A percentile compares a stretch with the other conserved stretches of the same genome.
phyloP scores from a whole-genome alignment of 306 rosid species.

The Medicago arabica region DNA sequence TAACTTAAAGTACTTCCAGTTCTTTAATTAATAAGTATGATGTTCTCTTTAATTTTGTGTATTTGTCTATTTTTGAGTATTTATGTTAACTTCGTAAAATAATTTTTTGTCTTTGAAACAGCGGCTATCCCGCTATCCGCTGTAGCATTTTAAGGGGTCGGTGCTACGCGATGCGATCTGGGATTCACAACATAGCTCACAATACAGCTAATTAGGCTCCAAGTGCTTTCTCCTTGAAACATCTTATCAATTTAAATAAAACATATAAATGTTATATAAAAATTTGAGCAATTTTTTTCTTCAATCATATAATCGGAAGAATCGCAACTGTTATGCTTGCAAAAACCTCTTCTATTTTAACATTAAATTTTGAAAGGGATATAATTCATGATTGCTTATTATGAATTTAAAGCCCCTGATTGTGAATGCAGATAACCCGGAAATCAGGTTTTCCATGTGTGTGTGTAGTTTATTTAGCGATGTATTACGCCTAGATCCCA shows the following conservation, averaged over 20 bases:
- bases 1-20: too few relatives aligned
- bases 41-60: too few relatives aligned
- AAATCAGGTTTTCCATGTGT: conserved; percentile 22
- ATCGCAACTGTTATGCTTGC: not conserved
- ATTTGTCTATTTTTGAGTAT: too few relatives aligned
- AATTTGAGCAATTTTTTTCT: not conserved
- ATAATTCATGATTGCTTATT: conserved; percentile 1
- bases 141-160: too few relatives aligned
- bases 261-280: conserved; percentile 3
- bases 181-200: too few relatives aligned
- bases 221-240: conserved; percentile 21
- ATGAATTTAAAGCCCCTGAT: conserved; percentile 15
- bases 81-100: too few relatives aligned
- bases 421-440: not conserved
- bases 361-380: not conserved
- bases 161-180: too few relatives aligned
- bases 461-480: not conserved
- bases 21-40: too few relatives aligned
- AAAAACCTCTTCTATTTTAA: not conserved
- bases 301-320: conserved; percentile 24
- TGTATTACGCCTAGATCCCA: not conserved
- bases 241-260: conserved; percentile 8
- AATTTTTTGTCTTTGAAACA: too few relatives aligned
- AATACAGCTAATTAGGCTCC: not conserved
- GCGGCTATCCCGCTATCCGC: too few relatives aligned